Base-by-base conservation (phyloP, 331 rosid species). In the Spiraea crenata region DNA sequence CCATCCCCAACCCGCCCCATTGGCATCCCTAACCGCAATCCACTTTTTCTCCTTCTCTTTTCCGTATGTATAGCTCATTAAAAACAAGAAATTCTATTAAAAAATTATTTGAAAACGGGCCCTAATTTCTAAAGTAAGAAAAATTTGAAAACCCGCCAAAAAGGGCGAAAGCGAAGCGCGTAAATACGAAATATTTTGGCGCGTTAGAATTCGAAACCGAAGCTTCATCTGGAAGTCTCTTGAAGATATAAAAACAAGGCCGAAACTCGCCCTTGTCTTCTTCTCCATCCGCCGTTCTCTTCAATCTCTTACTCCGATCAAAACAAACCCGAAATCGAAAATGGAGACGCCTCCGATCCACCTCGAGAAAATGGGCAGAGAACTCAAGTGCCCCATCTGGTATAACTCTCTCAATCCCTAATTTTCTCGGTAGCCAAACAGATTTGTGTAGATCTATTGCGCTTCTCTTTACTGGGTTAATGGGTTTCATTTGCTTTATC, bases 361-460 rank as follows among this genome's bases (percentile, higher is more conserved):
- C 81, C 87, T 93, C 2, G 96, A 93, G 80, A 83, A 58, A 79
- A 88, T 93, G 96, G 95, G 95, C 63, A 83, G 77, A 78, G 97
- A 93, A 69, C 96, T 93, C 77, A 85, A 90, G 31, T 93, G 98
- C 54, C 98, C 98, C 25, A 90, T 93, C 20, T 93, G 98, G 98
- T 90, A 25, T 2, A 79, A 6, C 59, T 52, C 76, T 56, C 38
- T 51, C 63, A 56, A 57, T 20, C 9, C 39, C 3, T 7, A 5
- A 34, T 54, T 58, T 66, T 52, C 39, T 51, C 3, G 41, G 57
- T 4, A 13, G 66, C 79, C 45, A 46, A 50, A 57, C 69, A 16
- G 69, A 56, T 25, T 25, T 25, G 31, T 25, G n/a, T n/a, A n/a
- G n/a, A n/a, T n/a, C n/a, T n/a, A n/a, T n/a, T n/a, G n/a, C n/a